Conservation (phyloP, 2,329 filamentous ascomycete genomes). For the Monilinia vaccinii-corymbosi region DNA sequence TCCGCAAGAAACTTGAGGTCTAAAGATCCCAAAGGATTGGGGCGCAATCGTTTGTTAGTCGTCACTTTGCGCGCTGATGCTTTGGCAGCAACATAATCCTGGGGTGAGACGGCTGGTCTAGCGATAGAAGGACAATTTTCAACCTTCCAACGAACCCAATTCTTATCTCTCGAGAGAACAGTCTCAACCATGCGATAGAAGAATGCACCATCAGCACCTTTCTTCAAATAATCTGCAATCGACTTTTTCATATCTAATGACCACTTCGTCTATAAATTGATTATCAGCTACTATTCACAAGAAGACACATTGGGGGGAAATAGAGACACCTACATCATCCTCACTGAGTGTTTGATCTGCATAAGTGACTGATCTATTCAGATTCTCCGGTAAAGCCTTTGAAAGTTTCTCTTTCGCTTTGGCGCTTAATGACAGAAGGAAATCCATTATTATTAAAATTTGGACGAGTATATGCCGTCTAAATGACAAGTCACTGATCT, state of each 20-base stretch:
- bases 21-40: constrained; percentile 61
- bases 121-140: constrained; percentile 87
- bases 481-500: constrained; percentile 92
- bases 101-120: constrained; percentile 57
- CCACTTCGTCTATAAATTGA: constrained; percentile 62
- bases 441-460: constrained; percentile 88
- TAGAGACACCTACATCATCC: constrained; percentile 59
- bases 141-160: constrained; percentile 98
- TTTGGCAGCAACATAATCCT: constrained; percentile 62
- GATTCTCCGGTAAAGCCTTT: constrained; percentile 47
- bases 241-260: constrained; percentile 64
- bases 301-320: constrained; percentile 12
- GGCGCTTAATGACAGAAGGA: constrained; percentile 80
- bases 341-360: constrained; percentile 64
- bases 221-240: constrained; percentile 76
- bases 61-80: constrained; percentile 55
- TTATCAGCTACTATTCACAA: background rate
- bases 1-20: constrained; percentile 72
- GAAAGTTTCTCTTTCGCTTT: constrained; percentile 72
- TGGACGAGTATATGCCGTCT: constrained; percentile 91
- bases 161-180: constrained; percentile 90
- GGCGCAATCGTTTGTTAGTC: constrained; percentile 60
- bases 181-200: constrained; percentile 97
- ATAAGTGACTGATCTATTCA: constrained; percentile 78
- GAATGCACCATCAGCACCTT: constrained; percentile 76